Percentiles rank a stretch among this genome's conserved stretches.
Evolutionary conservation across 2,329 filamentous ascomycete genomes (phyloP).

Genomic region (Emmonsiellopsis sp.): DNA sequence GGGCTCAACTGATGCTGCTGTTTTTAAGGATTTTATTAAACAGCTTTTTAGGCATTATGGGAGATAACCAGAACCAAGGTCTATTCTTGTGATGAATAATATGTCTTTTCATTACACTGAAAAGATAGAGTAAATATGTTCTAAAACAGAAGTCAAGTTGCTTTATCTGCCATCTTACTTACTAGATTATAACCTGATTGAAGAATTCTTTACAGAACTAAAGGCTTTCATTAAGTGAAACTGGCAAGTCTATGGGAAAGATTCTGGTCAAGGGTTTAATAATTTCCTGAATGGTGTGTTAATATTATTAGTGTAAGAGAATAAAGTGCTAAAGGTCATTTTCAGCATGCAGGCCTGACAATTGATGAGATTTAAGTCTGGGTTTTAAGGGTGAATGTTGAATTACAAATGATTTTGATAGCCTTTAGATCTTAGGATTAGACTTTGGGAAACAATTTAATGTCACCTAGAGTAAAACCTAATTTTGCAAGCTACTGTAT

Average conservation of each 20-base stretch:
- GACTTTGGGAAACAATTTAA: too few species aligned
- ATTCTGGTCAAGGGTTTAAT: constrained; percentile 11
- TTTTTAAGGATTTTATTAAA: constrained; percentile 25
- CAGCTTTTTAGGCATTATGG: constrained; percentile 21
- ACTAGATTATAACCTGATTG: constrained; percentile 28
- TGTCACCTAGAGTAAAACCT: too few species aligned
- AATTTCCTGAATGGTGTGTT: constrained; percentile 18
- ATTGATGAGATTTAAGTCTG: too few species aligned
- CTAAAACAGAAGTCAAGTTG: constrained; percentile 21
- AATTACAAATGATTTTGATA: too few species aligned
- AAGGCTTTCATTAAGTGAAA: constrained; percentile 26
- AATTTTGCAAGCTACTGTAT: too few species aligned
- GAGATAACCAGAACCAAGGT: constrained; percentile 21
- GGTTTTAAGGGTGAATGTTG: too few species aligned
- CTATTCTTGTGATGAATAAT: constrained; percentile 23
- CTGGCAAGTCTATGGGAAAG: constrained; percentile 14
- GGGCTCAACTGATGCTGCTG: constrained; percentile 20
- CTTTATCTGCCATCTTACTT: constrained; percentile 27
- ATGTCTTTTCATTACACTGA: constrained; percentile 18
- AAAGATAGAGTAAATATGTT: constrained; percentile 21
- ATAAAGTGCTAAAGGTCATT: constrained; percentile 14
- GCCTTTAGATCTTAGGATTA: too few species aligned
- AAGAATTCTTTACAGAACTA: constrained; percentile 28
- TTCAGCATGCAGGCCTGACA: constrained; percentile 14
- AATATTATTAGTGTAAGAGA: constrained; percentile 14